phyloP scores from a whole-genome alignment of 2,329 filamentous ascomycete genomes.

The Neopestalotiopsis sp. region DNA sequence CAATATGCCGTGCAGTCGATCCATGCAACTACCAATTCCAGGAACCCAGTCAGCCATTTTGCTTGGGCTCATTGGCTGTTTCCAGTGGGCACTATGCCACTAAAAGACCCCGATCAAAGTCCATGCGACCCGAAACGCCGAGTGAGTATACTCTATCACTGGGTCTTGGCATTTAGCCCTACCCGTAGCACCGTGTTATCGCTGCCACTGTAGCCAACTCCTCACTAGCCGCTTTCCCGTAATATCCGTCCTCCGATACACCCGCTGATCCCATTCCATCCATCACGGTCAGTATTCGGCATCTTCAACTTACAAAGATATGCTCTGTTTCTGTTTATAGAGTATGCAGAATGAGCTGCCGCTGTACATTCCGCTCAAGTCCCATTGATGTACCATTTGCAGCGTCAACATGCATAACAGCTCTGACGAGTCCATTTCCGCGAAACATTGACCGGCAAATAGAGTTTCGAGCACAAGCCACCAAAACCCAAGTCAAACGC shows the following conservation, averaged over 20 bases:
- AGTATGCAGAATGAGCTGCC: no score
- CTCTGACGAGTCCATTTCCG: no score
- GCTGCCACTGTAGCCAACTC: neutral
- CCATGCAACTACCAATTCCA: neutral
- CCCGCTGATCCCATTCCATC: neutral
- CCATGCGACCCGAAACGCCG: neutral
- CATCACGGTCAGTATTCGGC: neutral
- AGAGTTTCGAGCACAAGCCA: no score
- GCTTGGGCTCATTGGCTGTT: neutral
- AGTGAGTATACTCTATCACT: neutral
- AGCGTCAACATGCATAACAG: neutral
- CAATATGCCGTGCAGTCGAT: conserved; percentile 1
- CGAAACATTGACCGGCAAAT: no score
- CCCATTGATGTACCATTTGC: neutral
- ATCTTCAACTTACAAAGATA: neutral
- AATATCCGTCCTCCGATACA: neutral
- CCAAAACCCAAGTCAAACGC: no score
- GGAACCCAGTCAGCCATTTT: neutral
- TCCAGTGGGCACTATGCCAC: neutral
- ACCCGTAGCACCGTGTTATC: neutral
- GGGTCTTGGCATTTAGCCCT: neutral
- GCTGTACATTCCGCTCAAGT: no score
- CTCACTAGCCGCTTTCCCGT: neutral
- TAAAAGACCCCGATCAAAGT: neutral
- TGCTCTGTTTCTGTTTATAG: no score